Conservation (phyloP, 1,284 basidiomycete genomes). For the Volvariella surrecta region DNA sequence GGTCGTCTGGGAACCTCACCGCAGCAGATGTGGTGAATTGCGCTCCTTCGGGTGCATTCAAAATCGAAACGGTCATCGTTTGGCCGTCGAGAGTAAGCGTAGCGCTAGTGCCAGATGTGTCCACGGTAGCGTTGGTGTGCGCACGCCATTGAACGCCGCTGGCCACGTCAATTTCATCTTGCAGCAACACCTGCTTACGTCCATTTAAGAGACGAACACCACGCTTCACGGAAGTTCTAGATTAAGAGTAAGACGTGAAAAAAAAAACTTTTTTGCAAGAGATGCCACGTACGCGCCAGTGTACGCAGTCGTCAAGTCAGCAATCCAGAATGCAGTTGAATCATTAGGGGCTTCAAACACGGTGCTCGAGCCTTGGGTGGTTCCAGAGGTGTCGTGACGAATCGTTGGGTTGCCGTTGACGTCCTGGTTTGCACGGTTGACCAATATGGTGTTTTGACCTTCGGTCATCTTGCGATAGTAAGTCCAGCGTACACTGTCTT, state of each 20-base stretch:
- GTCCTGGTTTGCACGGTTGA: conserved; percentile 77
- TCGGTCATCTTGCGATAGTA: conserved; percentile 97
- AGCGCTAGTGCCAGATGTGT: conserved; percentile 41
- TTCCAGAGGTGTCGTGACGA: conserved; percentile 49
- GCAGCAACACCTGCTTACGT: conserved; percentile 85
- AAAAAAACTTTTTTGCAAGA: conserved; percentile 1
- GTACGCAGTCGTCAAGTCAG: conserved; percentile 80
- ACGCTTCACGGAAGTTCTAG: conserved; percentile 61
- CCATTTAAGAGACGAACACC: conserved; percentile 85
- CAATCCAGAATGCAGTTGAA: conserved; percentile 81
- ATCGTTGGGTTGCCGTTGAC: conserved; percentile 62
- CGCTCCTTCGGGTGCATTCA: conserved; percentile 57
- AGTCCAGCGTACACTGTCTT: conserved; percentile 69
- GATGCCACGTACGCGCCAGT: conserved; percentile 52
- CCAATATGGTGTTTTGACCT: conserved; percentile 92
- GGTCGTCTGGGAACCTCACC: conserved; percentile 51
- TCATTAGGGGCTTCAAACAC: conserved; percentile 49
- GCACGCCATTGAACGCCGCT: conserved; percentile 83
- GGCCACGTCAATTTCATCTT: conserved; percentile 73
- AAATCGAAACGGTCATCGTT: conserved; percentile 48
- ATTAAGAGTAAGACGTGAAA: conserved; percentile 7
- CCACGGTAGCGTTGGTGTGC: conserved; percentile 74
- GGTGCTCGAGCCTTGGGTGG: conserved; percentile 75
- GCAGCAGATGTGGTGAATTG: conserved; percentile 40
- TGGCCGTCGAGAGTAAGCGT: conserved; percentile 59